Base-by-base conservation (phyloP, 495 filamentous ascomycete genomes). In the Pyrenula massariospora region DNA sequence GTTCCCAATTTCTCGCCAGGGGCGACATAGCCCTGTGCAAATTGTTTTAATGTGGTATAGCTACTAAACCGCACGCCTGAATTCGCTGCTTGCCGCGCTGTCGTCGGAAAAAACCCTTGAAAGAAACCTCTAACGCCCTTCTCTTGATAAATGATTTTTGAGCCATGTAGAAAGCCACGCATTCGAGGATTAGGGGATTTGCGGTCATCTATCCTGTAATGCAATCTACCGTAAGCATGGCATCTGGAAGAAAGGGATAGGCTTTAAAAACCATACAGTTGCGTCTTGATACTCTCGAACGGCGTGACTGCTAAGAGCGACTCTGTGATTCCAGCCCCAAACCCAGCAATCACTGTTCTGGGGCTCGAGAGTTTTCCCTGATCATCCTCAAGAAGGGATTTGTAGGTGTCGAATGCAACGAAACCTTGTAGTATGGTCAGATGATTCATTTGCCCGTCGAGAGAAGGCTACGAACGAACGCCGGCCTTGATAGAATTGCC, bases 261-360 rank as follows among this genome's bases (percentile, higher is more conserved):
- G 5, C 31, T 8, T 15, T 15, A 42, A 42, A 8, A 42, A 42
- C 31, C 77, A 48, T 61, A 89, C 85, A 96, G 67, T 60, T 89
- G 90, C 25, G 93, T 98, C 73, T 98, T 98, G 68, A 98, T 96
- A 67, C 88, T 93, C 72, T 98, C 93, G 62, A 95, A 96, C 0
- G 93, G 93, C 2, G 93, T 98, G 31, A 98, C 93, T 8, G 93
- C 93, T 1, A 98, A 70, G 23, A 97, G 70, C 1, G 89, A 95
- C 71, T 98, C 93, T 0, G 90, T 97, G 58, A 93, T 86, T 19
- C 93, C 93, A 22, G 93, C 93, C 55, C 92, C 89, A 68, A 98
- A 95, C 5, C 93, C 93, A 36, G 91, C 91, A 57, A 97, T 79
- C 10, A 97, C 93, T 10, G 90, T 97, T 58, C 82, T 78, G 2